Conservation (phyloP, 768 basidiomycete species). For the Psilocybe subaeruginosa region DNA sequence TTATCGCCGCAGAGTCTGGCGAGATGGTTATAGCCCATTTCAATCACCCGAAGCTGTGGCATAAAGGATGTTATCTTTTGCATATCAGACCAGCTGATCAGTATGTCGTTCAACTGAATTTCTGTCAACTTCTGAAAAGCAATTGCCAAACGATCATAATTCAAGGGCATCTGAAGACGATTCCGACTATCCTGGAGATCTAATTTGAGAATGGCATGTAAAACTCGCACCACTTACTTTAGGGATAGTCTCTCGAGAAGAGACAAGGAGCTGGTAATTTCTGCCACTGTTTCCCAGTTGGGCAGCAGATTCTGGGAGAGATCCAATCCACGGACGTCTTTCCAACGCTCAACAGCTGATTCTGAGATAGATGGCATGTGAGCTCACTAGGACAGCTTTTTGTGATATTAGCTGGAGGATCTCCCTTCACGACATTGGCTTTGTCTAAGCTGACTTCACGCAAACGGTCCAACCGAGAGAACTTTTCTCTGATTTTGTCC, state of each 20-base stretch:
- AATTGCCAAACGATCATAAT: slow-evolving; percentile 29
- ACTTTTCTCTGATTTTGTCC: slow-evolving; percentile 74
- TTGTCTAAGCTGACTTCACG: slow-evolving; percentile 82
- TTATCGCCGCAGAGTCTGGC: slow-evolving; percentile 31
- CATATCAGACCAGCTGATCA: slow-evolving; percentile 74
- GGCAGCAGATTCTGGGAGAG: slow-evolving; percentile 76
- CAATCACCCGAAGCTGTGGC: slow-evolving; percentile 56
- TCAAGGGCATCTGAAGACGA: slow-evolving; percentile 52
- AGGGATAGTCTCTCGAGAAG: slow-evolving; percentile 67
- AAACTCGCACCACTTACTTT: slow-evolving; percentile 60
- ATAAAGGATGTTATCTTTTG: slow-evolving; percentile 50
- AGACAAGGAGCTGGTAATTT: slow-evolving; percentile 64
- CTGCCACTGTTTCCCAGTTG: slow-evolving; percentile 69
- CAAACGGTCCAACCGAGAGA: slow-evolving; percentile 67
- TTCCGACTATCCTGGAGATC: slow-evolving; percentile 55
- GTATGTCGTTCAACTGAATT: slow-evolving; percentile 74
- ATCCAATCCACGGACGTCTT: slow-evolving; percentile 77
- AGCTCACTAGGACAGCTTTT: slow-evolving; percentile 70
- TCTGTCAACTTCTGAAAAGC: slow-evolving; percentile 61
- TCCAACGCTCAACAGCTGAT: slow-evolving; percentile 8
- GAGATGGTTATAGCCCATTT: slow-evolving; percentile 75
- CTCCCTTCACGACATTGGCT: slow-evolving; percentile 55
- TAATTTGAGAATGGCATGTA: slow-evolving; percentile 18
- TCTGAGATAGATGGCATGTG: slow-evolving; percentile 1
- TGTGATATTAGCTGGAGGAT: slow-evolving; percentile 53